Evolutionary conservation across 257 asterid genomes (phyloP), one percentile per base, ranked within the genome.

Genomic region (Salvia rosmarinus): DNA sequence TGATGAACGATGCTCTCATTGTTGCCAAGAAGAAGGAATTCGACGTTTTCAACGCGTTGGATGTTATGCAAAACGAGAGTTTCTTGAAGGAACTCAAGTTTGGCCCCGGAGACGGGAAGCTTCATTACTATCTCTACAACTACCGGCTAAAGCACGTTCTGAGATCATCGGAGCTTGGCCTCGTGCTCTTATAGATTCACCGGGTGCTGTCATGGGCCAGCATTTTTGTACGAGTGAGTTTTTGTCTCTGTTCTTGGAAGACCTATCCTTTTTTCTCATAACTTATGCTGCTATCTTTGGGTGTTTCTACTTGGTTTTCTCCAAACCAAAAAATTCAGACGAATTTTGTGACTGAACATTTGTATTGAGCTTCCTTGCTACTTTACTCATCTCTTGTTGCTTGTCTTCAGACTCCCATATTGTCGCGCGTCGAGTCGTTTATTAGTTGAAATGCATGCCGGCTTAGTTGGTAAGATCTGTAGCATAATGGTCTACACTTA

Each of bases 11-110:
- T 80, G 92, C 96, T 12, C 90, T 92, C 46, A 79, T 86, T 50
- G 80, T 88, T 88, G 30, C 30, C 30, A 25, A 25, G 30, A 25
- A 25, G 30, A 25, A 25, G 30, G 30, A 25, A 25, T 25, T 80
- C 32, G 98, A 92, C 66, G 98, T 92, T 39, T 92, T 89, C 74
- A 89, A 88, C 23, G 95, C 98, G 14, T 70, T 92, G 77, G 96
- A 92, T 80, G 90, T 86, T 34, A 92, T 92, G 98, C 84, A 86
- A 21, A 92, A 92, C 5, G 94, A 82, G 47, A 55, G 78, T 52
- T 88, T 89, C 85, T 76, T 92, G 84, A 89, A 90, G 87, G 96
- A 89, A 84, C 92, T 92, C 60, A 92, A 90, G 71, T 90, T 92
- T 78, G 96, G 94, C 11, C 95, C 87, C 0, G 98, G 96, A 11